These are phyloP conservation scores for Boletellus ananiceps DNA, from an alignment of 768 basidiomycete genomes.

Conservation along the genomic window DNA sequence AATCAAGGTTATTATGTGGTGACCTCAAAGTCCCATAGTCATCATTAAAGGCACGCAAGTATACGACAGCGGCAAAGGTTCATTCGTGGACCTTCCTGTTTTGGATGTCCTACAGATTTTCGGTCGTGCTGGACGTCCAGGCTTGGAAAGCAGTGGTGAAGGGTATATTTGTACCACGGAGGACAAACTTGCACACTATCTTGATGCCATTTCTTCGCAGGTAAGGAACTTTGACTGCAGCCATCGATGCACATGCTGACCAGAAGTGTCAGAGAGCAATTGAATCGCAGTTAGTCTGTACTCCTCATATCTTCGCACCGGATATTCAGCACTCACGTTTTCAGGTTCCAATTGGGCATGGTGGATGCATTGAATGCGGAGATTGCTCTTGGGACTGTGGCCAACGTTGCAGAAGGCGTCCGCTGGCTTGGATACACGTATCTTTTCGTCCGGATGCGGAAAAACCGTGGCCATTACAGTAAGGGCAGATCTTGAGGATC, in stretches of 20 bases:
- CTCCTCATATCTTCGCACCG: not conserved
- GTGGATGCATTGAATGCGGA: constrained; percentile 93
- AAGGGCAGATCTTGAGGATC: constrained; percentile 5
- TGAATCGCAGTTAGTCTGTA: constrained; percentile 75
- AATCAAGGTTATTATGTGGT: constrained; percentile 3
- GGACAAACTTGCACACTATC: constrained; percentile 89
- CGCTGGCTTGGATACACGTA: constrained; percentile 98
- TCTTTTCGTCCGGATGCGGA: constrained; percentile 90
- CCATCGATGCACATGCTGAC: not conserved
- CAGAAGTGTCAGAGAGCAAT: constrained; percentile 68
- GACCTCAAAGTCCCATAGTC: constrained; percentile 42
- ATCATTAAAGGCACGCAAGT: constrained; percentile 97
- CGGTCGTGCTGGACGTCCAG: constrained; percentile 89
- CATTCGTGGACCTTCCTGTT: constrained; percentile 89
- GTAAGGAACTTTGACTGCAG: constrained; percentile 36
- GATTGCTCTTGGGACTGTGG: constrained; percentile 89
- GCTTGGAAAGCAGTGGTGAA: constrained; percentile 87
- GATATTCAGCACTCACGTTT: not conserved
- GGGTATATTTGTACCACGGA: constrained; percentile 95
- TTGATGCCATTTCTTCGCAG: constrained; percentile 84
- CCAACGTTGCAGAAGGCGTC: constrained; percentile 79
- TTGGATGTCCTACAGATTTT: constrained; percentile 97
- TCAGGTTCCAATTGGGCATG: constrained; percentile 77
- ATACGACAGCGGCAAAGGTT: constrained; percentile 86
- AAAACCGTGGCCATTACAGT: constrained; percentile 88